Conservation (phyloP, 129 eudicot genomes). For the Helianthus annuus region DNA sequence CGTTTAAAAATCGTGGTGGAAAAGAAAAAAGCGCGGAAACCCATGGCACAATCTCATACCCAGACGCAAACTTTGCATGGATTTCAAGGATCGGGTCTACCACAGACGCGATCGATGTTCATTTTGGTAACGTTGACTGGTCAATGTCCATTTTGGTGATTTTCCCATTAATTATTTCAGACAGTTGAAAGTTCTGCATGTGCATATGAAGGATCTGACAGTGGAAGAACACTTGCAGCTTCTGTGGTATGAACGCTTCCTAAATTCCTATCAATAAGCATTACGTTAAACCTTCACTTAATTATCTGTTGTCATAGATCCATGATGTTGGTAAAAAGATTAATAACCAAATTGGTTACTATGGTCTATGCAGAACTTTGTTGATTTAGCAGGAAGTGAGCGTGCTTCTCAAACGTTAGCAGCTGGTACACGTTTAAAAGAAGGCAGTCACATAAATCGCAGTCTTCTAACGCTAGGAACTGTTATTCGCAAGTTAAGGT, state of each 20-base stretch:
- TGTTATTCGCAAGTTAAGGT: constrained; percentile 88
- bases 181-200: constrained; percentile 74
- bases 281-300: background rate
- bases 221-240: constrained; percentile 75
- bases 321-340: background rate
- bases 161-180: constrained; percentile 36
- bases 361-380: constrained; percentile 60
- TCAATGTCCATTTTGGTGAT: too few species aligned
- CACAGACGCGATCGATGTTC: too few species aligned
- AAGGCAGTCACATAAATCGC: constrained; percentile 93
- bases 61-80: too few species aligned
- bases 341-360: constrained; percentile 12
- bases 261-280: background rate
- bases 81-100: too few species aligned
- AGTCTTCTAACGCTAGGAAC: constrained; percentile 89
- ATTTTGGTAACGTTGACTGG: too few species aligned
- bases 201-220: constrained; percentile 43
- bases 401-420: constrained; percentile 89
- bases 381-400: constrained; percentile 97
- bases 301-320: background rate
- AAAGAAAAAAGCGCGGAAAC: too few species aligned
- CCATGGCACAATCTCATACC: too few species aligned
- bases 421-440: constrained; percentile 76
- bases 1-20: too few species aligned
- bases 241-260: constrained; percentile 54